These are phyloP conservation scores for Thelonectria blattea DNA, from an alignment of 2,329 filamentous ascomycete genomes.

Conservation along the genomic window DNA sequence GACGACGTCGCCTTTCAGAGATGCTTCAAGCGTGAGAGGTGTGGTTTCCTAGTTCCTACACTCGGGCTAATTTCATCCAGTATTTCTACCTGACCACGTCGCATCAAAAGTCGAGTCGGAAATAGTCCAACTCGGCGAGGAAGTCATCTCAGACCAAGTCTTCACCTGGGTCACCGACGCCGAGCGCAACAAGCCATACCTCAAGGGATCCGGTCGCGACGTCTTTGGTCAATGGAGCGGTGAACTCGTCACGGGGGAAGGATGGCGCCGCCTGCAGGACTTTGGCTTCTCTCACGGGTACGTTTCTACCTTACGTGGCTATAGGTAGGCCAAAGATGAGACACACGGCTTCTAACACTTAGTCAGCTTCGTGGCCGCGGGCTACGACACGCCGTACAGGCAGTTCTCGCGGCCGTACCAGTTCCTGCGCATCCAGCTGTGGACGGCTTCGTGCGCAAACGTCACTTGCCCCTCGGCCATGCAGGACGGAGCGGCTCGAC, in stretches of 20 bases:
- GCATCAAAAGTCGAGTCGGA: slow-evolving; percentile 49
- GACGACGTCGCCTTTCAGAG: slow-evolving; percentile 61
- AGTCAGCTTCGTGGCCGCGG: slow-evolving; percentile 60
- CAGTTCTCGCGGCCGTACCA: slow-evolving; percentile 63
- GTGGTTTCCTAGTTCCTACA: background rate
- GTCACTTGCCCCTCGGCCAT: slow-evolving; percentile 71
- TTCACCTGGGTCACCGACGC: slow-evolving; percentile 67
- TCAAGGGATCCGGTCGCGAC: slow-evolving; percentile 62
- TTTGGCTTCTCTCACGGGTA: slow-evolving; percentile 63
- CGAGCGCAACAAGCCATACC: slow-evolving; percentile 67
- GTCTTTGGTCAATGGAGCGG: slow-evolving; percentile 66
- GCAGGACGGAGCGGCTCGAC: slow-evolving; percentile 66
- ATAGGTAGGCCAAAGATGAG: background rate
- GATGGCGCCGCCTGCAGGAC: slow-evolving; percentile 68
- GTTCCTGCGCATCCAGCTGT: slow-evolving; percentile 64
- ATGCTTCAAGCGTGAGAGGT: slow-evolving; percentile 54
- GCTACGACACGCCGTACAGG: slow-evolving; percentile 60
- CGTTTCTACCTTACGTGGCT: slow-evolving; percentile 2
- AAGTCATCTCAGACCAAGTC: slow-evolving; percentile 60
- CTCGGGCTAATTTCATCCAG: slow-evolving; percentile 40
- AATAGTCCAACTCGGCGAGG: slow-evolving; percentile 54
- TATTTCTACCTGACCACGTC: slow-evolving; percentile 55
- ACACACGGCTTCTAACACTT: background rate
- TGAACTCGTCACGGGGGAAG: slow-evolving; percentile 67
- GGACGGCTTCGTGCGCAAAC: slow-evolving; percentile 63